Evolutionary conservation across 106 monocot genomes (phyloP).

Genomic region (Amphibolis antarctica): DNA sequence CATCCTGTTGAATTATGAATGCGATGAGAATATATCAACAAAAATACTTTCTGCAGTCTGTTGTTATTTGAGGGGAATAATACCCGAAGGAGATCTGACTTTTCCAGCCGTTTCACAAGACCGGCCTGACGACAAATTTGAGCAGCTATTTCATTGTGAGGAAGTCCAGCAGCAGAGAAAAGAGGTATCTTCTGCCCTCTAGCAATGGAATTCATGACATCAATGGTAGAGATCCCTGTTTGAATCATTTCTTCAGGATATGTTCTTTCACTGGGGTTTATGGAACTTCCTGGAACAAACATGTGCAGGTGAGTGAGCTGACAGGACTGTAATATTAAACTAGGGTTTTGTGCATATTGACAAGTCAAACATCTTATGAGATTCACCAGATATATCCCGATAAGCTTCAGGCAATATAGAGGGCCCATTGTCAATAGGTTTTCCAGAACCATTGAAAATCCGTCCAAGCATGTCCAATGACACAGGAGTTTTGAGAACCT

Average conservation of each 20-base stretch:
- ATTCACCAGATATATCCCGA: constrained; percentile 86
- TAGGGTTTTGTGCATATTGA: background rate
- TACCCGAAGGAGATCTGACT: constrained; percentile 73
- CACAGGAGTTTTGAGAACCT: constrained; percentile 97
- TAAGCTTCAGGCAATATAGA: constrained; percentile 96
- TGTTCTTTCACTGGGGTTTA: constrained; percentile 98
- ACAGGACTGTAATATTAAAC: background rate
- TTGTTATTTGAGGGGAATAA: background rate
- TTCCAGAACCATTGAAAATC: constrained; percentile 99
- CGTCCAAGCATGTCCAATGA: constrained; percentile 98
- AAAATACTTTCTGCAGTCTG: too few species aligned
- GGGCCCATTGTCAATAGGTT: constrained; percentile 97
- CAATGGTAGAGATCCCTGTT: constrained; percentile 97
- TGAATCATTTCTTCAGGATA: constrained; percentile 99
- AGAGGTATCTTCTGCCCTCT: constrained; percentile 99
- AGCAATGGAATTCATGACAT: constrained; percentile 99
- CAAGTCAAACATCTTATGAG: background rate
- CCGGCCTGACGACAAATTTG: constrained; percentile 99
- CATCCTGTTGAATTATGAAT: constrained; percentile 25
- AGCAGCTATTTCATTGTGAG: constrained; percentile 98
- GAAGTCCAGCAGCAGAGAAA: constrained; percentile 95
- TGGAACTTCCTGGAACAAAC: constrained; percentile 78
- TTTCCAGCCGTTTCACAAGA: constrained; percentile 85
- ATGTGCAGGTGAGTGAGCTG: background rate
- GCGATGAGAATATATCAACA: too few species aligned